These are phyloP conservation scores for Paradendryphiella salina DNA, from an alignment of 2,329 filamentous ascomycete species.

Conservation along the genomic window DNA sequence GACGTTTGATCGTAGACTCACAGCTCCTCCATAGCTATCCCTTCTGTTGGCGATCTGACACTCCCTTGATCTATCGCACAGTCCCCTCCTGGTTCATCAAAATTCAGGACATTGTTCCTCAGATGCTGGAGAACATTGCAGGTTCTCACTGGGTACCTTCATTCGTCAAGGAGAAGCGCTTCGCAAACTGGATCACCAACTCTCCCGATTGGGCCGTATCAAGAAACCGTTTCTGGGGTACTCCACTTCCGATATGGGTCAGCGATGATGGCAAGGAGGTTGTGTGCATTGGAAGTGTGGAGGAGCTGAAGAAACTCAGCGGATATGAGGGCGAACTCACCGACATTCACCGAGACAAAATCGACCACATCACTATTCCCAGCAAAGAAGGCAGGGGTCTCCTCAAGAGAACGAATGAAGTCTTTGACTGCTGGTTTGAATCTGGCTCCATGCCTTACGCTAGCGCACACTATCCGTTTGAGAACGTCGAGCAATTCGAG, in stretches of 20 bases:
- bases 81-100: constrained; percentile 96
- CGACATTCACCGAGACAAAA: constrained; percentile 89
- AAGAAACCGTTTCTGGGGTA: constrained; percentile 93
- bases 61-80: constrained; percentile 86
- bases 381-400: constrained; percentile 83
- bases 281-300: constrained; percentile 81
- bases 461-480: constrained; percentile 88
- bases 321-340: constrained; percentile 81
- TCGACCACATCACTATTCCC: constrained; percentile 92
- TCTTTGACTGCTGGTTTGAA: constrained; percentile 98
- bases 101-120: constrained; percentile 77
- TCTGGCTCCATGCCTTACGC: constrained; percentile 96
- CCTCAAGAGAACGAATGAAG: constrained; percentile 80
- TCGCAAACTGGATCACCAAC: constrained; percentile 87
- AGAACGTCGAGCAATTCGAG: constrained; percentile 80
- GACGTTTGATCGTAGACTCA: constrained; percentile 79
- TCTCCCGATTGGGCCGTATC: constrained; percentile 96
- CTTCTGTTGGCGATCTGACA: constrained; percentile 94
- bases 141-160: constrained; percentile 88
- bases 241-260: constrained; percentile 87
- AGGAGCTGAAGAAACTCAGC: constrained; percentile 81
- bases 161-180: constrained; percentile 88
- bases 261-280: constrained; percentile 87
- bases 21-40: constrained; percentile 91
- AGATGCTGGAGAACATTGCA: constrained; percentile 90